These are phyloP conservation scores for Metschnikowia reukaufii DNA, from an alignment of 805 yeast species.

Conservation along the genomic window DNA sequence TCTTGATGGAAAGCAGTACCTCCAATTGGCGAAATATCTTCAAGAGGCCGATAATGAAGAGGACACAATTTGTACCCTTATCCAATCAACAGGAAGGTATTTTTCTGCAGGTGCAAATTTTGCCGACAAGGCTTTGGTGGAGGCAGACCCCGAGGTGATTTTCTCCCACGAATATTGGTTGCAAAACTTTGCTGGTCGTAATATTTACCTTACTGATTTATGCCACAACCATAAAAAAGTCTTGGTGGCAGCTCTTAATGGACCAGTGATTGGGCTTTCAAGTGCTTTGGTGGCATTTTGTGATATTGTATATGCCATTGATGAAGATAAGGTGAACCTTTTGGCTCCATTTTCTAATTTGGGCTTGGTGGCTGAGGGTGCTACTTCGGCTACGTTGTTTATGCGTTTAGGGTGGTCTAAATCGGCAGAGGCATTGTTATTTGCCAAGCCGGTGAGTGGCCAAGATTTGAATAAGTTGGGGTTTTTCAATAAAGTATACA, in stretches of 20 bases:
- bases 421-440: slow-evolving; percentile 70
- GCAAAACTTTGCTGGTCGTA: slow-evolving; percentile 63
- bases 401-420: slow-evolving; percentile 69
- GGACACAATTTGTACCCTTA: slow-evolving; percentile 59
- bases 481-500: slow-evolving; percentile 58
- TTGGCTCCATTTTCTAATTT: slow-evolving; percentile 78
- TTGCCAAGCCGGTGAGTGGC: slow-evolving; percentile 64
- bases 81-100: slow-evolving; percentile 70
- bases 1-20: slow-evolving; percentile 62
- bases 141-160: slow-evolving; percentile 27
- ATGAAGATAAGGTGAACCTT: slow-evolving; percentile 54
- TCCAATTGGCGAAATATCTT: slow-evolving; percentile 56
- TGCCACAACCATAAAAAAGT: slow-evolving; percentile 71
- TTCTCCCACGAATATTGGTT: slow-evolving; percentile 48
- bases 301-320: slow-evolving; percentile 72
- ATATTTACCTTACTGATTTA: slow-evolving; percentile 64
- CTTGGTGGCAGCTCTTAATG: slow-evolving; percentile 73
- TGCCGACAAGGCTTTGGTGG: slow-evolving; percentile 34
- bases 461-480: slow-evolving; percentile 58
- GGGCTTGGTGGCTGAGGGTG: slow-evolving; percentile 84
- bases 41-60: slow-evolving; percentile 64
- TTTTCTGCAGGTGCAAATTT: slow-evolving; percentile 88
- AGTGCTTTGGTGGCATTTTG: slow-evolving; percentile 73
- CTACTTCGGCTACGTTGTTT: slow-evolving; percentile 65
- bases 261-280: slow-evolving; percentile 81